These are phyloP conservation scores for Lanmaoa rubissima DNA, from an alignment of 768 basidiomycete genomes.

Conservation along the genomic window DNA sequence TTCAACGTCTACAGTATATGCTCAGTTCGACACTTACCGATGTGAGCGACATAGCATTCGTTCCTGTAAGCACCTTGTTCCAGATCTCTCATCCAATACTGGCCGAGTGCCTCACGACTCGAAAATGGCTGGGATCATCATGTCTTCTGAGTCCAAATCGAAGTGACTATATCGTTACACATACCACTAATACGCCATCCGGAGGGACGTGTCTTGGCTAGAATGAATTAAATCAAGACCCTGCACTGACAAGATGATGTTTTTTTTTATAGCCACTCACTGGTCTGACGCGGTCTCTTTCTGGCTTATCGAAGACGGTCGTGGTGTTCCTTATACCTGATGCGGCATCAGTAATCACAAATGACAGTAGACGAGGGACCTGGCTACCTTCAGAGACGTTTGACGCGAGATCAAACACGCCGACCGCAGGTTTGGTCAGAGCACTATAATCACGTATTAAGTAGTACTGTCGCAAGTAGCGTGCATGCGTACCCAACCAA, in stretches of 20 bases:
- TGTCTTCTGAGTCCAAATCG: background rate
- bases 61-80: conserved; percentile 83
- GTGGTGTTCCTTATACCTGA: conserved; percentile 96
- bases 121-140: conserved; percentile 68
- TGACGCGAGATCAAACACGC: conserved; percentile 93
- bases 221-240: background rate
- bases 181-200: conserved; percentile 84
- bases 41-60: conserved; percentile 89
- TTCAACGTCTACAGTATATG: conserved; percentile 8
- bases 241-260: background rate
- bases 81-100: conserved; percentile 95
- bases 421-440: conserved; percentile 95
- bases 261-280: conserved; percentile 39
- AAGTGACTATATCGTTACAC: conserved; percentile 24
- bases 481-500: conserved; percentile 70
- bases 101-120: conserved; percentile 85
- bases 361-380: background rate
- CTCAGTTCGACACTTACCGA: conserved; percentile 53
- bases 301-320: conserved; percentile 92
- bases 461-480: background rate
- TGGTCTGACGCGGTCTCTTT: conserved; percentile 81
- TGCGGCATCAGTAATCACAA: conserved; percentile 6
- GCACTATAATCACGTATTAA: conserved; percentile 45
- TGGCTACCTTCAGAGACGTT: conserved; percentile 84
- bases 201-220: conserved; percentile 83